Base-by-base conservation (phyloP, 495 filamentous ascomycete species). In the Xylaria longipes region DNA sequence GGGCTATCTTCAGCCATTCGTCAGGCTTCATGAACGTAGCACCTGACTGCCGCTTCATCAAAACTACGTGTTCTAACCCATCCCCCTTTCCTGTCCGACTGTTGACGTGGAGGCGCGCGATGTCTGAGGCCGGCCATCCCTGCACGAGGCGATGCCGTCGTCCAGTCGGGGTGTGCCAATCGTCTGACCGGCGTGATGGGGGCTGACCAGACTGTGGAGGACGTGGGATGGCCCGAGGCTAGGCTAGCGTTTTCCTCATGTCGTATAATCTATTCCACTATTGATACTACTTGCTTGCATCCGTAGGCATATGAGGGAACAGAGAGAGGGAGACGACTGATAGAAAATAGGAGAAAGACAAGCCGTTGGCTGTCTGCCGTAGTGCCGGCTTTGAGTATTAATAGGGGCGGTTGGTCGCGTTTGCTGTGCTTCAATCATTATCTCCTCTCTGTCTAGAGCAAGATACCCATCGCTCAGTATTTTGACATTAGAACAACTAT, bases 201-300 rank as follows among this genome's bases (percentile, higher is more conserved):
- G 31, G 17, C 22, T 54, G 22, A 22, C 35, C 27, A 33, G 41
- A 64, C 27, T 25, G 39, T 64, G 61, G 22, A 64, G 61, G 22
- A 6, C 14, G 62, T 65, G 62, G 41, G 41, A 65, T 65, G 41
- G 61, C 41, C 7, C 27, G 37, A 5, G 60, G 60, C 27, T n/a
- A 45, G 37, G 27, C 41, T 15, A 29, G 15, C 46, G 11, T 63
- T 4, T 39, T 43, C 58, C 33, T 62, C 25, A 37, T 17, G 3
- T 33, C 57, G 31, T 61, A 39, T 6, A 31, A 5, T 41, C 58
- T 35, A 11, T n/a, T n/a, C 33, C 56, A 11, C 25, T 22, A n/a
- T 27, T 9, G 9, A 39, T 6, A 2, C 11, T 5, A 27, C 48
- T 27, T 3, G 5, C 8, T 39, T 5, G 20, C 11, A 37, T 17